These are phyloP conservation scores for Umbelopsis vinacea DNA, from an alignment of 192 early-diverging fungal genomes.

Conservation along the genomic window DNA sequence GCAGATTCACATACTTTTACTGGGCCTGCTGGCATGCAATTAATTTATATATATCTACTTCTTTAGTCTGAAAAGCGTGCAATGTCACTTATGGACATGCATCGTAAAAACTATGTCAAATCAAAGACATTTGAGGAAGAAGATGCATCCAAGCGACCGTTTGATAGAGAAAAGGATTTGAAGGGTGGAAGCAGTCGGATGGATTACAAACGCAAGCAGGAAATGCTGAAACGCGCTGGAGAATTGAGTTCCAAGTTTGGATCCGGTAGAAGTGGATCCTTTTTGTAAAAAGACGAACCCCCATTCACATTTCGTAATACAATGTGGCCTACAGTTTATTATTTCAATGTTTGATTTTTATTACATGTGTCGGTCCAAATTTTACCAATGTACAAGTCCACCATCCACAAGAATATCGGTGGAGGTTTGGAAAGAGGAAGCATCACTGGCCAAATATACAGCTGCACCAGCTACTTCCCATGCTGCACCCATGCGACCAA, in stretches of 20 bases:
- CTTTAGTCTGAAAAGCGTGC: constrained; percentile 26
- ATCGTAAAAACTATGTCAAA: constrained; percentile 31
- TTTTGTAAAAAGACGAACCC: constrained; percentile 15
- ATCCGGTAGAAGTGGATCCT: constrained; percentile 27
- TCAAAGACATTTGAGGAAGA: constrained; percentile 21
- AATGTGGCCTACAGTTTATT: no score
- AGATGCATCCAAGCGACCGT: constrained; percentile 35
- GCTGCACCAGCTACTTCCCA: constrained; percentile 22
- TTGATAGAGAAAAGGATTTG: constrained; percentile 42
- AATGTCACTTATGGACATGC: constrained; percentile 40
- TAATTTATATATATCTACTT: neutral
- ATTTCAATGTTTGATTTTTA: neutral
- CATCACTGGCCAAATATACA: constrained; percentile 34
- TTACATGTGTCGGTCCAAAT: neutral
- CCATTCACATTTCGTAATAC: neutral
- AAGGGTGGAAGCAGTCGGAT: constrained; percentile 19
- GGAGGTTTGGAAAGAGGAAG: constrained; percentile 31
- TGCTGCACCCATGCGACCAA: constrained; percentile 32
- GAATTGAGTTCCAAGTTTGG: constrained; percentile 32
- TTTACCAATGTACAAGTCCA: constrained; percentile 19
- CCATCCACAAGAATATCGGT: constrained; percentile 26
- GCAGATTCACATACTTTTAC: neutral
- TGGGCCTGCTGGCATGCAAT: neutral
- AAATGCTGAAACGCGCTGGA: constrained; percentile 33
- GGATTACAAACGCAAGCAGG: constrained; percentile 33